A percentile compares a stretch with the other conserved stretches of the same genome.
Evolutionary conservation across 1,139 yeast species (phyloP).

Genomic region (Kazachstania sp.): DNA sequence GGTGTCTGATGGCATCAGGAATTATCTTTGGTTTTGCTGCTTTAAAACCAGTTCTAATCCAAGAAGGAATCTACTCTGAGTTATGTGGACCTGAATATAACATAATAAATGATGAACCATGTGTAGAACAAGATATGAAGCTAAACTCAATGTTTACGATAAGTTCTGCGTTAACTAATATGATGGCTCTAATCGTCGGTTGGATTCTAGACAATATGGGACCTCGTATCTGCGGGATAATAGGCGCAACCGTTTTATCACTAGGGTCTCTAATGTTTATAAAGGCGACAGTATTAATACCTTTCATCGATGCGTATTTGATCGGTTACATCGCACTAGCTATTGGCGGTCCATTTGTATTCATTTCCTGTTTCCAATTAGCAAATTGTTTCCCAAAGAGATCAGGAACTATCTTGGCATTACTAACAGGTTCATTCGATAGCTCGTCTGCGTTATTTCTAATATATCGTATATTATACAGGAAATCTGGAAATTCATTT

Average conservation of each 20-base stretch:
- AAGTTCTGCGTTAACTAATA: constrained; percentile 83
- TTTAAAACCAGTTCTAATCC: constrained; percentile 67
- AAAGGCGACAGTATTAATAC: constrained; percentile 8
- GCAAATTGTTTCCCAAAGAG: constrained; percentile 64
- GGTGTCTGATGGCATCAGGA: constrained; percentile 91
- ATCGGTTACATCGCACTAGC: constrained; percentile 62
- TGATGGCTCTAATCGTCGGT: constrained; percentile 76
- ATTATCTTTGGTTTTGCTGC: constrained; percentile 95
- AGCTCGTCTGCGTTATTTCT: constrained; percentile 68
- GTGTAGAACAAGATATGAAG: constrained; percentile 70
- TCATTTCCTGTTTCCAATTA: constrained; percentile 70
- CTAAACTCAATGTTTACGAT: constrained; percentile 75
- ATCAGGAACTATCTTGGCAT: constrained; percentile 63
- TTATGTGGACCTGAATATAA: constrained; percentile 37
- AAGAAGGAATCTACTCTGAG: constrained; percentile 66
- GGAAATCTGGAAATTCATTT: constrained; percentile 32
- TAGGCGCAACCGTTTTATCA: constrained; percentile 55
- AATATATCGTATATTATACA: constrained; percentile 55
- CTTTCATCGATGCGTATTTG: constrained; percentile 48
- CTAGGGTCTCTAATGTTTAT: constrained; percentile 45
- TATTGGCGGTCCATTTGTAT: constrained; percentile 74
- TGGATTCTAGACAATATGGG: constrained; percentile 68
- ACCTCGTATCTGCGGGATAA: constrained; percentile 68
- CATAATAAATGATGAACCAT: constrained; percentile 29
- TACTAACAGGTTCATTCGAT: constrained; percentile 71